Base-by-base conservation (phyloP, 2,329 filamentous ascomycete species). In the Alternaria metachromatica region DNA sequence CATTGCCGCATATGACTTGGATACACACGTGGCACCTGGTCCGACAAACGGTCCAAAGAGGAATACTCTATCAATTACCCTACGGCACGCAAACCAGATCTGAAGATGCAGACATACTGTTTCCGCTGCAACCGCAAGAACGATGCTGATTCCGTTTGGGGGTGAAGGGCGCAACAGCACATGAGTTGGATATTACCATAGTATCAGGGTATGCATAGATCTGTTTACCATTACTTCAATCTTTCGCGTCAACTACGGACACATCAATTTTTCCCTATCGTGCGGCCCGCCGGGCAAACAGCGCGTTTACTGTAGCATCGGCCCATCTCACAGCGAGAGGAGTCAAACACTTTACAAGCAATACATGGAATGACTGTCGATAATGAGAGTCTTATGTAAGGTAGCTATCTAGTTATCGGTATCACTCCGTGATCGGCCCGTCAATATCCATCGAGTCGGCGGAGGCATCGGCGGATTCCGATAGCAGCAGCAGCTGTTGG, bases 381-480 rank as follows among this genome's bases (percentile, higher is more conserved):
- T 26, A 23, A 23, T 48, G 8, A 28, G 25, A 50, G 48, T 7
- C 15, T 18, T 50, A 56, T 48, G 41, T 56, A 56, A 56, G 20
- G 18, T 5, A 54, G 41, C 50, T 41, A 59, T 59, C 41, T 53
- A 33, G 60, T 44, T 62, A 62, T 62, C 60, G 46, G 20, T 13
- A 21, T n/a, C 15, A 55, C 57, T 66, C 63, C 64, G 64, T 51
- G 33, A 66, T 66, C 64, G 64, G 64, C 21, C 58, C 64, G 57
- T 61, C 58, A 58, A 56, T 66, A 66, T 56, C 64, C 63, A 54
- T n/a, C 20, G 18, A 20, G 43, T 21, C 41, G 18, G 8, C 21
- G 46, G 41, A 37, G 33, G 18, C 30, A 30, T 70, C 67, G 69
- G 67, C 65, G 67, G 58, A 18, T 56, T 66, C 69, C 65, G 67